Evolutionary conservation across 164 flowering plant species (phyloP).

Genomic region (grape (Vitis vinifera)): ASM3070453v1 NC_081812.1:2507501-2508000

Average conservation of each 20-base stretch:
- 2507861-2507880: no score
- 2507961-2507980: no score
- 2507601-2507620: slow-evolving; percentile 54
- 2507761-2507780: slow-evolving; percentile 68
- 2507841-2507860: no score
- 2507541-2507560: slow-evolving; percentile 70
- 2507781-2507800: slow-evolving; percentile 61
- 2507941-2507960: no score
- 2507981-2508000: no score
- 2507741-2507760: slow-evolving; percentile 70
- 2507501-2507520: slow-evolving; percentile 73
- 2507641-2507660: background rate
- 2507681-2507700: background rate
- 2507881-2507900: no score
- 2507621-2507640: background rate
- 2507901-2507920: no score
- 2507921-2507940: no score
- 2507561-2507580: slow-evolving; percentile 71
- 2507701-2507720: slow-evolving; percentile 67
- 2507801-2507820: background rate
- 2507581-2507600: slow-evolving; percentile 72
- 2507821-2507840: background rate
- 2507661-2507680: background rate
- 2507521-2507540: slow-evolving; percentile 73
- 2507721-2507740: slow-evolving; percentile 72